These are phyloP conservation scores for Naegleria fowleri DNA, from an alignment of 208 protist genomes.

Conservation along the genomic window DNA sequence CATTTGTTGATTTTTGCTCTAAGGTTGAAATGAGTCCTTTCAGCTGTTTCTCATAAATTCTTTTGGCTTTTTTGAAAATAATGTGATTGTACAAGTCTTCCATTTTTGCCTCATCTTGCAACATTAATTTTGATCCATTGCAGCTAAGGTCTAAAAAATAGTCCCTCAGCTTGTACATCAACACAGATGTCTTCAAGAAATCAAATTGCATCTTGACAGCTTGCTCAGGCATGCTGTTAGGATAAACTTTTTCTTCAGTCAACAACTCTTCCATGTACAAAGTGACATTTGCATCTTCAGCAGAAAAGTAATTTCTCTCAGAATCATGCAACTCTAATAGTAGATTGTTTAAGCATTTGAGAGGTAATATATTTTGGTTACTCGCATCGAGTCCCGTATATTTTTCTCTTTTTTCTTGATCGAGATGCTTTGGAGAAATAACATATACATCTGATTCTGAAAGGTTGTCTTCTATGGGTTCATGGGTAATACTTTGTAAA, in stretches of 20 bases:
- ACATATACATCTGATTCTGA: background rate
- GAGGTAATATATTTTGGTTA: background rate
- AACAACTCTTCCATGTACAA: slow-evolving; percentile 15
- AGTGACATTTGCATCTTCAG: background rate
- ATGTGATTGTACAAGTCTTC: background rate
- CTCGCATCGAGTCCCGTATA: background rate
- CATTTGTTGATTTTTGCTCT: background rate
- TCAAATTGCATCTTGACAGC: background rate
- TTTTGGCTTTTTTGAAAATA: background rate
- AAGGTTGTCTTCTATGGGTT: background rate
- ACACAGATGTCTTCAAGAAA: background rate
- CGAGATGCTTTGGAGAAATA: background rate
- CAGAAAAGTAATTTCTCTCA: slow-evolving; percentile 25
- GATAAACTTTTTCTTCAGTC: slow-evolving; percentile 14
- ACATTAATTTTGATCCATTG: background rate
- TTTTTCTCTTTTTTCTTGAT: background rate
- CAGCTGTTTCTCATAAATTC: background rate
- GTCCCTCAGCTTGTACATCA: background rate
- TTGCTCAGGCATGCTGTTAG: slow-evolving; percentile 24
- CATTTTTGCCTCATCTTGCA: background rate
- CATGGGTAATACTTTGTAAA: background rate
- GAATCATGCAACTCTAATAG: background rate
- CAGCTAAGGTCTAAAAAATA: background rate
- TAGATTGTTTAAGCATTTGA: background rate
- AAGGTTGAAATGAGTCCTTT: background rate